A percentile compares a stretch with the other conserved stretches of the same genome.
These are phyloP conservation scores for Marasmius sp. DNA, from an alignment of 1,284 basidiomycete genomes.

Conservation along the genomic window DNA sequence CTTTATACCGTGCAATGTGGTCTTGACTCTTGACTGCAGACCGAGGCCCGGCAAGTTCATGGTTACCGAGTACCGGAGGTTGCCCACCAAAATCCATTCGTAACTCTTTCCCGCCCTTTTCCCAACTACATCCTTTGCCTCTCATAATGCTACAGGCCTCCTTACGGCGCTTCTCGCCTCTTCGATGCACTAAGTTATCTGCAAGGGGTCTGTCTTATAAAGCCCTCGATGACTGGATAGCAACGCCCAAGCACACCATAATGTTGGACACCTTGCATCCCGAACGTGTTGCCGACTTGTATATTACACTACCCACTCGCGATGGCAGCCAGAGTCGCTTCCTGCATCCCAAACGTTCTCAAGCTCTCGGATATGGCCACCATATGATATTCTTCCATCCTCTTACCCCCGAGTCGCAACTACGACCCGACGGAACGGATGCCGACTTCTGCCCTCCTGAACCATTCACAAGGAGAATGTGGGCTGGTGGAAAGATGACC, in stretches of 20 bases:
- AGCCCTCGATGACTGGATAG: conserved; percentile 53
- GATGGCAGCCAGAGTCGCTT: conserved; percentile 48
- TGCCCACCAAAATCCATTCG: no score
- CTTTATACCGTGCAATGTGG: neutral
- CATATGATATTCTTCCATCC: conserved; percentile 79
- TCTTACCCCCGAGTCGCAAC: conserved; percentile 52
- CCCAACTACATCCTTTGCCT: no score
- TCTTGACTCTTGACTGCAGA: no score
- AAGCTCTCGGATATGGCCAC: conserved; percentile 58
- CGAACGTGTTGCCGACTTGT: conserved; percentile 59
- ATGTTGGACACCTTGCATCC: conserved; percentile 46
- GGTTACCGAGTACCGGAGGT: no score
- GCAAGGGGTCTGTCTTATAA: neutral
- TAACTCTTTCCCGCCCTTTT: no score
- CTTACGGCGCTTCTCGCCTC: neutral
- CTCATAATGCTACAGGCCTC: neutral
- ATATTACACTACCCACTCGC: conserved; percentile 71
- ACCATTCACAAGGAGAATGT: conserved; percentile 81
- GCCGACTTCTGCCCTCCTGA: conserved; percentile 68
- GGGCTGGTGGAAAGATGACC: conserved; percentile 74
- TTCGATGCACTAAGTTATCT: neutral
- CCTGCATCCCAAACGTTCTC: conserved; percentile 38
- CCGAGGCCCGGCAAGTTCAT: no score
- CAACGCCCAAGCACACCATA: conserved; percentile 38
- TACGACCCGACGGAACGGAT: conserved; percentile 75